These are phyloP conservation scores for Mycena sp. DNA, from an alignment of 1,284 basidiomycete species.

Conservation along the genomic window DNA sequence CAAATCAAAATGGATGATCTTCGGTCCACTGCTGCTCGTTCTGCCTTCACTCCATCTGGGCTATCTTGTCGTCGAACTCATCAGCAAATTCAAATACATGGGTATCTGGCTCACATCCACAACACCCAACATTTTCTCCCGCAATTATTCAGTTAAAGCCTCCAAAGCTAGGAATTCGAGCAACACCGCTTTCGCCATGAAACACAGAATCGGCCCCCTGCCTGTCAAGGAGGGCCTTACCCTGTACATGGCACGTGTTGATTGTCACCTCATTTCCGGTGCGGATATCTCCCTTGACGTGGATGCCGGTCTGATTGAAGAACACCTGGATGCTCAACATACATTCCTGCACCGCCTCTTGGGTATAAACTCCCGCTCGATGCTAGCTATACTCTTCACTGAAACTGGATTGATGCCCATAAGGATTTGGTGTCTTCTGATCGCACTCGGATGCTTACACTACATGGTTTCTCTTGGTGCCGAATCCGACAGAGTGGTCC, in stretches of 20 bases:
- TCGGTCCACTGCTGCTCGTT: slow-evolving; percentile 15
- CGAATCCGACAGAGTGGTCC: background rate
- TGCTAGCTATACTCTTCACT: slow-evolving; percentile 31
- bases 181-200: background rate
- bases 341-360: slow-evolving; percentile 33
- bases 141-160: slow-evolving; percentile 30
- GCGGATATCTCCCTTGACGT: slow-evolving; percentile 36
- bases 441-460: slow-evolving; percentile 10
- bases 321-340: slow-evolving; percentile 5
- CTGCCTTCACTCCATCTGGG: background rate
- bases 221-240: background rate
- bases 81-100: background rate
- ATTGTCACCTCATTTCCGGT: slow-evolving; percentile 41
- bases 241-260: slow-evolving; percentile 41
- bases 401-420: slow-evolving; percentile 38
- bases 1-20: slow-evolving; percentile 27
- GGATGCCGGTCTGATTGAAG: background rate
- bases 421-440: slow-evolving; percentile 19
- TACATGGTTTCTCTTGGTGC: background rate
- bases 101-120: background rate
- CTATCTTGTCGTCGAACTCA: background rate
- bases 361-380: slow-evolving; percentile 26
- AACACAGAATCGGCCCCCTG: background rate
- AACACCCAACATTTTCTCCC: background rate
- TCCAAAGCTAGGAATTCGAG: slow-evolving; percentile 26